Conservation (phyloP, 768 basidiomycete species). For the Rhizopogon salebrosus region DNA sequence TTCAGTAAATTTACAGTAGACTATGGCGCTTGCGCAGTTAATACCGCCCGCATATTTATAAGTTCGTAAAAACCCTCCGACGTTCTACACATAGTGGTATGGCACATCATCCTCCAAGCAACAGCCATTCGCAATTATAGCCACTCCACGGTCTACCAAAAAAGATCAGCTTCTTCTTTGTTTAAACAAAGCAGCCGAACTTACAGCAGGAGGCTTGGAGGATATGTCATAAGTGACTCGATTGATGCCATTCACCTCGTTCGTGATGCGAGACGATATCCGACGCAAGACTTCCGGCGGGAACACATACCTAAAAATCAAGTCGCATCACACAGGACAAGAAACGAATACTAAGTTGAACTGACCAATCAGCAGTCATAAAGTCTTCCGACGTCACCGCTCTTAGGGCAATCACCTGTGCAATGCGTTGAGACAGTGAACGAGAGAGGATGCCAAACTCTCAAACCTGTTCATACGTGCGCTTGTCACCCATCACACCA, state of each 20-base stretch:
- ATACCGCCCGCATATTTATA: too few species aligned
- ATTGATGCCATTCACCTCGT: constrained; percentile 96
- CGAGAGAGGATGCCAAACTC: neutral
- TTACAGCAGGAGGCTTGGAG: constrained; percentile 90
- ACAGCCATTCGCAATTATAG: constrained; percentile 17
- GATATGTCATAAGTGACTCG: constrained; percentile 95
- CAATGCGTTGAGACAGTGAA: constrained; percentile 3
- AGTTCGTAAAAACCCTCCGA: neutral
- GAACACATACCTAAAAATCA: constrained; percentile 80
- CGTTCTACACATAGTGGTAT: neutral
- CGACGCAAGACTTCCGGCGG: constrained; percentile 82
- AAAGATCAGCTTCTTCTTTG: neutral
- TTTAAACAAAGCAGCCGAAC: constrained; percentile 16
- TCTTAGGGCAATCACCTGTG: constrained; percentile 83
- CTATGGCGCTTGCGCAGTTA: too few species aligned
- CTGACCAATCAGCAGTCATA: constrained; percentile 98
- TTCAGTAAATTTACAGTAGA: too few species aligned
- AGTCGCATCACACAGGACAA: constrained; percentile 16
- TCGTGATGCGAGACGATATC: constrained; percentile 95
- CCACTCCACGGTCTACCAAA: constrained; percentile 40
- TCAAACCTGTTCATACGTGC: constrained; percentile 90
- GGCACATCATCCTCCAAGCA: neutral
- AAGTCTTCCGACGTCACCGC: constrained; percentile 99
- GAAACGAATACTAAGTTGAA: neutral
- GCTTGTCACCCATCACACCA: constrained; percentile 93